Evolutionary conservation across 257 asterid species (phyloP).

Genomic region (Plectranthus barbatus): DNA sequence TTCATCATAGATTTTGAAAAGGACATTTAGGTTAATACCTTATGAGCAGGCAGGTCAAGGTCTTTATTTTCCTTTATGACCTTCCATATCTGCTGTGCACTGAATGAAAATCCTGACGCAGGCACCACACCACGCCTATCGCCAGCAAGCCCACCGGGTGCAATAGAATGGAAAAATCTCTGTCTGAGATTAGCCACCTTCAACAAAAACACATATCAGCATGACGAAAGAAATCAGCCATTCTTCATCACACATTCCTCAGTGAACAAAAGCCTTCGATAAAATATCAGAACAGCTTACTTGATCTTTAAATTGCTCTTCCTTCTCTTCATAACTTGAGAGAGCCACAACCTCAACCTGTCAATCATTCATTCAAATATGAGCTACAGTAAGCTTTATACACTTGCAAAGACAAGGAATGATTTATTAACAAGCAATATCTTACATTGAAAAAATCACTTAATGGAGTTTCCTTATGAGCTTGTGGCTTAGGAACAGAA

Average conservation of each 20-base stretch:
- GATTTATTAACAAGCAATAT: conserved; percentile 8
- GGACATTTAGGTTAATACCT: conserved; percentile 38
- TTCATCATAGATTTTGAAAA: conserved; percentile 6
- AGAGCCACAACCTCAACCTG: conserved; percentile 96
- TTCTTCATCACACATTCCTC: conserved; percentile 4
- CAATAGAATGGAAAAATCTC: conserved; percentile 84
- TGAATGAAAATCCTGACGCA: conserved; percentile 92
- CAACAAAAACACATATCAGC: conserved; percentile 4
- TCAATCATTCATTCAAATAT: conserved; percentile 14
- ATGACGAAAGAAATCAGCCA: background rate
- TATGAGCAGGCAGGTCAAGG: conserved; percentile 97
- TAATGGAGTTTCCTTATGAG: conserved; percentile 78
- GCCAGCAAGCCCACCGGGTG: conserved; percentile 99
- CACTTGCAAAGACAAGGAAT: background rate
- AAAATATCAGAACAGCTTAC: conserved; percentile 18
- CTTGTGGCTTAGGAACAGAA: conserved; percentile 89
- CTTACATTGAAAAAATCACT: conserved; percentile 98
- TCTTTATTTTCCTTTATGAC: conserved; percentile 96
- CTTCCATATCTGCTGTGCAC: conserved; percentile 92
- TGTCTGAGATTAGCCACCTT: conserved; percentile 88
- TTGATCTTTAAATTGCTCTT: conserved; percentile 93
- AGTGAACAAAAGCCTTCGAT: background rate
- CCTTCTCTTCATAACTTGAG: conserved; percentile 89
- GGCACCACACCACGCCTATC: conserved; percentile 99
- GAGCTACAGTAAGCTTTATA: background rate